Evolutionary conservation across 768 basidiomycete species (phyloP), one percentile per base, ranked within the genome.

Genomic region (Rhizopogon vinicolor): DNA sequence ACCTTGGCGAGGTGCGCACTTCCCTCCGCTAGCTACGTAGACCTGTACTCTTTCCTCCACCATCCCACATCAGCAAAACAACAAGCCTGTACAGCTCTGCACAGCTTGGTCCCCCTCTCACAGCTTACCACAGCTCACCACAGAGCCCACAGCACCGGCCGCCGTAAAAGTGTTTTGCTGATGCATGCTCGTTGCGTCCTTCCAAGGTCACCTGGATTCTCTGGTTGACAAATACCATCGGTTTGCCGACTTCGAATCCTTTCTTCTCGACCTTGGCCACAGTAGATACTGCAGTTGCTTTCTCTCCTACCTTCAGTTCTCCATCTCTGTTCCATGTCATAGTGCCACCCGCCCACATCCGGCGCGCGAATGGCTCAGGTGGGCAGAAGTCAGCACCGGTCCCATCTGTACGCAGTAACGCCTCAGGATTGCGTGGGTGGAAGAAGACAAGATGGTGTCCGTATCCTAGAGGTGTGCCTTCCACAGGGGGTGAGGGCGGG

Each of bases 331-430:
- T 76, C 87, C 87, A 91, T 28, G 69, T 72, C 65, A 91, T 83
- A 61, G 70, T 78, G 3, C 89, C 89, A 19, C 85, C 79, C 3
- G 86, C 87, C 88, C 89, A 91, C 89, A 91, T 91, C n/a, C 89
- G 75, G 54, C 84, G 77, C 29, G 83, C 80, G 70, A 88, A 90
- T 2, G 88, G 89, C 49, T 78, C 73, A 0, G 89, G 89, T 2
- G 89, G 87, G 60, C 84, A 84, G 51, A 88, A 84, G 46, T 85
- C 82, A 1, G 79, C 75, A 52, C 88, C 88, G 12, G 88, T 90
- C 14, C 87, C 88, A 62, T 91, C 89, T 18, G 74, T 60, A 13
- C 84, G 78, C 40, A 91, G 74, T 18, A 67, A 64, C 12, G 64
- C 50, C 63, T 88, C 86, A 0, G 87, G 80, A 37, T 76, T 78